A percentile compares a stretch with the other conserved stretches of the same genome.
These are phyloP conservation scores for Diaporthe aspalathi DNA, from an alignment of 2,329 filamentous ascomycete genomes.

Conservation along the genomic window DNA sequence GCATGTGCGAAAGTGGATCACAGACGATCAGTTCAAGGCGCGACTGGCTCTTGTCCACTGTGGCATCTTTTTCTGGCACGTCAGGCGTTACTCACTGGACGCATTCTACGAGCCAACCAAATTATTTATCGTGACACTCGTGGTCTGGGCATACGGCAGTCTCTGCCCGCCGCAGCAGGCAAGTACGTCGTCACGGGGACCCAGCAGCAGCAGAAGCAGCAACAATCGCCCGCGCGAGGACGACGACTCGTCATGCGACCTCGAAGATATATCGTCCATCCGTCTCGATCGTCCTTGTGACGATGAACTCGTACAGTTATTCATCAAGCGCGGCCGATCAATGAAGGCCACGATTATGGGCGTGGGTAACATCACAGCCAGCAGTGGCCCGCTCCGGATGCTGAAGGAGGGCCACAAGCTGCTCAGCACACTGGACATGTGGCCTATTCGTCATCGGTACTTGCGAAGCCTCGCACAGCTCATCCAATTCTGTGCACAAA, in stretches of 20 bases:
- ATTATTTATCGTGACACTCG: conserved; percentile 52
- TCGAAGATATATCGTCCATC: conserved; percentile 53
- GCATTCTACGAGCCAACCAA: conserved; percentile 54
- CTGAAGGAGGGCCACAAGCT: conserved; percentile 39
- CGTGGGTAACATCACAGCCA: conserved; percentile 58
- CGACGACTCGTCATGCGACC: conserved; percentile 21
- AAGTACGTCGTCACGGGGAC: conserved; percentile 29
- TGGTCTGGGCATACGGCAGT: conserved; percentile 54
- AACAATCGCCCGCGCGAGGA: conserved; percentile 19
- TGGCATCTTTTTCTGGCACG: conserved; percentile 58
- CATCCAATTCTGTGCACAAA: conserved; percentile 6
- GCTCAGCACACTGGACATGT: conserved; percentile 24
- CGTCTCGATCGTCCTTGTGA: conserved; percentile 65
- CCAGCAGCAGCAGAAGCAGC: not conserved
- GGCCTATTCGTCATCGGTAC: conserved; percentile 28
- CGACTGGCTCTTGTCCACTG: conserved; percentile 57
- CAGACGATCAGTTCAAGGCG: conserved; percentile 55
- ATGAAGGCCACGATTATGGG: conserved; percentile 63
- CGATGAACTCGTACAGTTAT: conserved; percentile 66
- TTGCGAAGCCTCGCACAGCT: conserved; percentile 20
- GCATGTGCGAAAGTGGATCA: conserved; percentile 40
- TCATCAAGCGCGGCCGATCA: conserved; percentile 59
- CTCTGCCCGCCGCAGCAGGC: conserved; percentile 32
- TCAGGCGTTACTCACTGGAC: conserved; percentile 55
- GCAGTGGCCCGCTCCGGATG: conserved; percentile 40